Base-by-base conservation (phyloP, 306 rosid species). In the Delonix regia region DNA sequence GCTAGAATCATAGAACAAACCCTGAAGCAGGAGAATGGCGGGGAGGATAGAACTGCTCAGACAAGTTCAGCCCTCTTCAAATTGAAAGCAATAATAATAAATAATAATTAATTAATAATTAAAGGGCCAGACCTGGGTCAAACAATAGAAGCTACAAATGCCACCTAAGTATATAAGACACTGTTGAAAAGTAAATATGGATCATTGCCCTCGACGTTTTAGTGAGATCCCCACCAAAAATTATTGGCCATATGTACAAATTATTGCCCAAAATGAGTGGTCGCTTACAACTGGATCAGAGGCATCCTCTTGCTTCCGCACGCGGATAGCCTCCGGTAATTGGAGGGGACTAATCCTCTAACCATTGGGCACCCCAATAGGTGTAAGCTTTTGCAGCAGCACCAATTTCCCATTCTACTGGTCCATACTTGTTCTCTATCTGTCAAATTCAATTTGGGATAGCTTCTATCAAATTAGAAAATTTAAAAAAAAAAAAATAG, bases 391-490 rank as follows among this genome's bases (percentile, higher is more conserved):
- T 76, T 59, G 96, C 98, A 14, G 93, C 85, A 39, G 84, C 77
- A 60, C 98, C 98, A 85, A 76, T 83, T 65, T 69, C 72, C 87
- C 82, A 87, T 53, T 88, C 88, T 65, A 85, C 86, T 12, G 93
- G 88, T 69, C 89, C 96, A 73, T 85, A 90, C 76, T 94, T 97
- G 53, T 94, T 94, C 90, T 94, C 98, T 62, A 94, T 86, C 98
- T 94, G 86, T 78, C 80, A 47, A 18, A 74, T 68, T 65, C 69
- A 75, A 51, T 47, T 49, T 13, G 10, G 18, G 9, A 16, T 1
- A 30, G 4, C 2, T 30, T 30, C 4, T 30, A 70, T 41, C 36
- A 42, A 61, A 60, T 61, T 42, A 73, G 0, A 2, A 44, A n/a
- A n/a, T n/a, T n/a, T n/a, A n/a, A n/a, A n/a, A n/a, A n/a, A n/a